A percentile compares a stretch with the other conserved stretches of the same genome.
Conservation (phyloP, 257 asterid species). For the Paraleonurus japonicus region DNA sequence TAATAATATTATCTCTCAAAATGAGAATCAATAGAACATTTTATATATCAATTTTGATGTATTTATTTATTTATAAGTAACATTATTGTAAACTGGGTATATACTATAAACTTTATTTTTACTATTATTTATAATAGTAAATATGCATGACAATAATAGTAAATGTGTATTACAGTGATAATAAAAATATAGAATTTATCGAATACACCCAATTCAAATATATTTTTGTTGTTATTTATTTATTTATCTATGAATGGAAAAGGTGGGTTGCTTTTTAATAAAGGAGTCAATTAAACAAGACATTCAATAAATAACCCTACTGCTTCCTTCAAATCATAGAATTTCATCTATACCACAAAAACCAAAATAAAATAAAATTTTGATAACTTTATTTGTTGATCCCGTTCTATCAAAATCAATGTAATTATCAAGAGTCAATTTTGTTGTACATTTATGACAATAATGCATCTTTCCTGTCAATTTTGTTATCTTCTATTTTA, state of each 20-base stretch:
- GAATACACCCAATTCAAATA: too few relatives aligned
- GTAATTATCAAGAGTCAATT: conserved; percentile 25
- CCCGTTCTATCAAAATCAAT: conserved; percentile 35
- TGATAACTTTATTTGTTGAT: background rate
- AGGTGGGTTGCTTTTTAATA: background rate
- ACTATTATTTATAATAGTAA: too few relatives aligned
- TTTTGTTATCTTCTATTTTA: background rate
- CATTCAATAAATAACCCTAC: background rate
- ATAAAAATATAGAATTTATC: too few relatives aligned
- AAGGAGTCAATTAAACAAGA: background rate
- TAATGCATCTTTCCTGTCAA: conserved; percentile 29
- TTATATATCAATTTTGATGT: too few relatives aligned
- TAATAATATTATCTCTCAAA: too few relatives aligned
- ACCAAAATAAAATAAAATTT: conserved; percentile 22
- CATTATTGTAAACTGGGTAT: too few relatives aligned
- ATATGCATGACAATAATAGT: too few relatives aligned
- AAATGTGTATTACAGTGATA: too few relatives aligned
- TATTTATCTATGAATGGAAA: background rate
- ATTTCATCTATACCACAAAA: background rate
- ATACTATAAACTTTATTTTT: too few relatives aligned
- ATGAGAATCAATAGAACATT: too few relatives aligned
- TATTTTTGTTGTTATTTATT: too few relatives aligned
- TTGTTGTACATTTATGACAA: conserved; percentile 16
- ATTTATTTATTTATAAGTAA: too few relatives aligned
- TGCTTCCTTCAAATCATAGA: background rate